Conservation (phyloP, 2,329 filamentous ascomycete genomes). For the Beauveria australis region DNA sequence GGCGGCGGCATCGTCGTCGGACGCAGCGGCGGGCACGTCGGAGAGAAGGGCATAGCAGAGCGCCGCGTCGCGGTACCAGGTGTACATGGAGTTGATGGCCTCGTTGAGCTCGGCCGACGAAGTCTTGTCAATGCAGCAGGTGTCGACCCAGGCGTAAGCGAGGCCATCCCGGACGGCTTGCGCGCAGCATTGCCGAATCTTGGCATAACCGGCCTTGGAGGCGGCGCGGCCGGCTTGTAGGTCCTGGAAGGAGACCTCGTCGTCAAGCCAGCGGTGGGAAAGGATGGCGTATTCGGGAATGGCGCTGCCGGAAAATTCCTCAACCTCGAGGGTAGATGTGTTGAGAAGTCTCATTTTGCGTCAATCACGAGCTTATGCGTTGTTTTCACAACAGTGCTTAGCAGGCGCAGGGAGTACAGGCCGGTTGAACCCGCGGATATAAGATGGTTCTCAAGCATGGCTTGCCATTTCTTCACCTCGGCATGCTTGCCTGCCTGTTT, state of each 20-base stretch:
- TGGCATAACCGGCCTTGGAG: conserved; percentile 16
- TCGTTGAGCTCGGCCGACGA: conserved; percentile 3
- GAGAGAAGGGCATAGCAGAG: conserved; percentile 20
- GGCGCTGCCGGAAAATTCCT: background rate
- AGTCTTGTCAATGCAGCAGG: conserved; percentile 18
- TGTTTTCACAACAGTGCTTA: background rate
- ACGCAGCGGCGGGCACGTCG: conserved; percentile 10
- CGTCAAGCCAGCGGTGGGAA: conserved; percentile 26
- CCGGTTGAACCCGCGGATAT: background rate
- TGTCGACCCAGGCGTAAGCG: conserved; percentile 22
- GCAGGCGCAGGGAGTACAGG: background rate
- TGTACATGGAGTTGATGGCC: conserved; percentile 14
- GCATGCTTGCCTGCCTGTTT: background rate
- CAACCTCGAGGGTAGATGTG: background rate
- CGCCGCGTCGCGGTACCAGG: conserved; percentile 19
- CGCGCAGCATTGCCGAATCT: conserved; percentile 17
- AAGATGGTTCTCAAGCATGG: background rate
- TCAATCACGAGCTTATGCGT: background rate
- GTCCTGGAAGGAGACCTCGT: conserved; percentile 23
- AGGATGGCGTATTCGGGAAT: conserved; percentile 25
- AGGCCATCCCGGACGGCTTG: conserved; percentile 13
- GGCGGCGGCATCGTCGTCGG: background rate
- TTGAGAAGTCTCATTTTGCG: background rate
- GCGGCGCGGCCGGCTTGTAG: conserved; percentile 4
- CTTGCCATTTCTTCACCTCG: background rate